Conservation (phyloP, 768 basidiomycete genomes). For the Amanita jacksonii region DNA sequence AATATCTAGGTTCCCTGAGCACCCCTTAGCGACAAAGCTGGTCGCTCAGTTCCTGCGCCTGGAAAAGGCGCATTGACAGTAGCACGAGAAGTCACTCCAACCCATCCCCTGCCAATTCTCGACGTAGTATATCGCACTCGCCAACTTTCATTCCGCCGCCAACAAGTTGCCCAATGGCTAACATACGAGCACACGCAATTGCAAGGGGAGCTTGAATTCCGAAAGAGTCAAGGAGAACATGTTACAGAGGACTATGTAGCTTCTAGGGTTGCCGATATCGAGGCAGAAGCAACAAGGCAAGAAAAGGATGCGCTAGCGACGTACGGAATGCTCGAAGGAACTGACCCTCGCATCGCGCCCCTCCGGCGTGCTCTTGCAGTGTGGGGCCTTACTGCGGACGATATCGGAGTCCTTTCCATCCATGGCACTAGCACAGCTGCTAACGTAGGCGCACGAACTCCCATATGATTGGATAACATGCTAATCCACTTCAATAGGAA, state of each 20-base stretch:
- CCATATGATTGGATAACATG: constrained; percentile 5
- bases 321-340: constrained; percentile 92
- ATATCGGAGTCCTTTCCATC: constrained; percentile 84
- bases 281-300: constrained; percentile 84
- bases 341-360: constrained; percentile 79
- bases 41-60: constrained; percentile 95
- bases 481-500: constrained; percentile 41
- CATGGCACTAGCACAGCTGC: constrained; percentile 85
- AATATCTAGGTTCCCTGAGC: neutral
- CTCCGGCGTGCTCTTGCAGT: constrained; percentile 93
- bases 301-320: constrained; percentile 89
- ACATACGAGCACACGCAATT: constrained; percentile 80
- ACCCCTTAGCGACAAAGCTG: constrained; percentile 82
- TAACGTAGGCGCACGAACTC: constrained; percentile 37
- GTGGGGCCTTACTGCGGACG: constrained; percentile 91
- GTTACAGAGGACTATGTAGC: constrained; percentile 64
- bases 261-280: constrained; percentile 72
- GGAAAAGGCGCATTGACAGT: constrained; percentile 88
- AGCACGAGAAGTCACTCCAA: constrained; percentile 76
- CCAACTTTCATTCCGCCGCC: constrained; percentile 91
- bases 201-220: constrained; percentile 63
- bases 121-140: constrained; percentile 84
- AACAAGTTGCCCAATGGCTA: constrained; percentile 93
- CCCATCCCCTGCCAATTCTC: constrained; percentile 72
- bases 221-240: constrained; percentile 40